Conservation (phyloP, 345 rosid species). For the Salix dunnii region DNA sequence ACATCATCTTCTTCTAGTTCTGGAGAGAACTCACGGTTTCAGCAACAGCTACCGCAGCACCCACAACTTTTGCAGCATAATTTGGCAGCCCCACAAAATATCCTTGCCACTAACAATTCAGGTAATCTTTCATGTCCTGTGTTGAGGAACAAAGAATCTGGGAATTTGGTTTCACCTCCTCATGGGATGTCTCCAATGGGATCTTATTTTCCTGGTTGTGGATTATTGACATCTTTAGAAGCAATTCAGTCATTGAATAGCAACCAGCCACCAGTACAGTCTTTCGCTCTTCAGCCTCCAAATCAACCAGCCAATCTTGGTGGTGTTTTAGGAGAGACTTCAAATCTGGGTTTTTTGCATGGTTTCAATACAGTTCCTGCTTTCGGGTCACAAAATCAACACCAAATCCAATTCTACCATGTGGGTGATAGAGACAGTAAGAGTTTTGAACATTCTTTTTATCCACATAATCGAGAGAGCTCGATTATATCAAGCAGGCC, state of each 20-base stretch:
- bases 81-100: constrained; percentile 7
- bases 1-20: constrained; percentile 26
- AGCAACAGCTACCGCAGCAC: neutral
- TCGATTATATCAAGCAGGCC: constrained; percentile 20
- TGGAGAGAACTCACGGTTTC: constrained; percentile 24
- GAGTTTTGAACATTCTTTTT: constrained; percentile 9
- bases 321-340: constrained; percentile 20
- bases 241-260: constrained; percentile 17
- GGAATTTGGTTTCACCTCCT: constrained; percentile 17
- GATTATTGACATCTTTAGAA: constrained; percentile 10
- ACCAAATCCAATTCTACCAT: constrained; percentile 24
- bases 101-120: constrained; percentile 20
- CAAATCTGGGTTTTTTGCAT: constrained; percentile 38
- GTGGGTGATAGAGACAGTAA: constrained; percentile 15
- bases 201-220: constrained; percentile 28
- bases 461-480: constrained; percentile 19
- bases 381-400: constrained; percentile 24
- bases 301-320: constrained; percentile 17
- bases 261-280: constrained; percentile 8
- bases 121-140: neutral
- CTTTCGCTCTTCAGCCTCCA: constrained; percentile 16
- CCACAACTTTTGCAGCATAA: neutral
- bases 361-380: constrained; percentile 24
- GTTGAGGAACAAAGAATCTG: constrained; percentile 17
- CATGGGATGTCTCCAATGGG: constrained; percentile 23